Evolutionary conservation across 2,329 filamentous ascomycete species (phyloP).

Genomic region (Sporothrix brunneoviolacea): DNA sequence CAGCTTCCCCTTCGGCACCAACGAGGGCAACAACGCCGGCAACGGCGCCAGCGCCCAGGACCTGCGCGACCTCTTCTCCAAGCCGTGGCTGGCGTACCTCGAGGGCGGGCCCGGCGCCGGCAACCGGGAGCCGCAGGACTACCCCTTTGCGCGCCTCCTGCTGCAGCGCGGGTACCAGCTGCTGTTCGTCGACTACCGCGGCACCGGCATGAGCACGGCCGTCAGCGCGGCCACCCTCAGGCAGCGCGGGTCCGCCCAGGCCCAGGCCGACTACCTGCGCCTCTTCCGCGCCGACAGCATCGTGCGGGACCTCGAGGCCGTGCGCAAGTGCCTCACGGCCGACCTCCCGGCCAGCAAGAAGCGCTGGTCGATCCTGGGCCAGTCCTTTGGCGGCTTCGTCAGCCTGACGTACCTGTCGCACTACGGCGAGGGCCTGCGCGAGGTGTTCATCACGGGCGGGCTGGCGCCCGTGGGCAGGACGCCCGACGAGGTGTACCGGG

Average conservation of each 20-base stretch:
- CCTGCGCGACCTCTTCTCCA: slow-evolving; percentile 25
- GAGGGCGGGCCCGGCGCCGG: slow-evolving; percentile 82
- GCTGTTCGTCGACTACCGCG: slow-evolving; percentile 83
- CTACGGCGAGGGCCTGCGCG: slow-evolving; percentile 68
- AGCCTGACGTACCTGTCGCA: slow-evolving; percentile 76
- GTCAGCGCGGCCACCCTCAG: slow-evolving; percentile 67
- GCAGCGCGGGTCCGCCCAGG: slow-evolving; percentile 50
- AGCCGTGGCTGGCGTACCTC: slow-evolving; percentile 63
- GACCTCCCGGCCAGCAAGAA: slow-evolving; percentile 54
- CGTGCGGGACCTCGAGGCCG: slow-evolving; percentile 80
- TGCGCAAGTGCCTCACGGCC: slow-evolving; percentile 66
- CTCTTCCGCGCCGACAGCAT: slow-evolving; percentile 86
- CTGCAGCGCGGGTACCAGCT: slow-evolving; percentile 78
- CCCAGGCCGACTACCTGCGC: slow-evolving; percentile 75
- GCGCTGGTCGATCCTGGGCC: slow-evolving; percentile 81
- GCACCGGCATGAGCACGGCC: slow-evolving; percentile 77
- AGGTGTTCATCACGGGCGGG: slow-evolving; percentile 80
- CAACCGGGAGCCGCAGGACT: slow-evolving; percentile 67
- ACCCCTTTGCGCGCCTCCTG: slow-evolving; percentile 61
- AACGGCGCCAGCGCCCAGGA: slow-evolving; percentile 5
- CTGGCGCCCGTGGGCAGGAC: slow-evolving; percentile 67
- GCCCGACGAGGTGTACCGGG: slow-evolving; percentile 68
- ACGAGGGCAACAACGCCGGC: slow-evolving; percentile 18
- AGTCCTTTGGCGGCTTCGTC: slow-evolving; percentile 90
- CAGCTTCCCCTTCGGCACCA: slow-evolving; percentile 29